phyloP scores from a whole-genome alignment of 345 rosid genomes.

The Salix dunnii region DNA sequence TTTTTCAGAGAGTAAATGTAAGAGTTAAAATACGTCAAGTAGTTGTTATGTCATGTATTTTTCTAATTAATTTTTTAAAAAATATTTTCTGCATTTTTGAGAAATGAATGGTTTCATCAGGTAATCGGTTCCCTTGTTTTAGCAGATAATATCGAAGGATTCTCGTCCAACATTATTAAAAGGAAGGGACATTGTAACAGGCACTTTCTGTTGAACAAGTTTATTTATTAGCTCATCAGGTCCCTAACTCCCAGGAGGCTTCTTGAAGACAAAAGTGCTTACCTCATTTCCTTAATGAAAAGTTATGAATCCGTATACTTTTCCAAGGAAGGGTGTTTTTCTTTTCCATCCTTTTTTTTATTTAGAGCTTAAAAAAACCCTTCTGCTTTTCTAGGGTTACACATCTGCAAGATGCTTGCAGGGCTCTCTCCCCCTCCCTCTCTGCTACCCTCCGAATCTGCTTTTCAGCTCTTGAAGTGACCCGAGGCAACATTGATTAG shows the following conservation, averaged over 20 bases:
- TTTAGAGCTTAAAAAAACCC: constrained; percentile 26
- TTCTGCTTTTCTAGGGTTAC: constrained; percentile 39
- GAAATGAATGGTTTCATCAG: too few relatives aligned
- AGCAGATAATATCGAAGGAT: too few relatives aligned
- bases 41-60: too few relatives aligned
- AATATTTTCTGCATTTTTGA: too few relatives aligned
- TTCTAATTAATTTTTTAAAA: too few relatives aligned
- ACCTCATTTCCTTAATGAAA: constrained; percentile 39
- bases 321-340: constrained; percentile 14
- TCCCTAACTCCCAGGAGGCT: constrained; percentile 49
- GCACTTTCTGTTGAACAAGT: constrained; percentile 26
- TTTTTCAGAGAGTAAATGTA: too few relatives aligned
- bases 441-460: constrained; percentile 33
- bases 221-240: constrained; percentile 8
- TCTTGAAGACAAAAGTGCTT: constrained; percentile 53
- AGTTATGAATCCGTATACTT: constrained; percentile 50
- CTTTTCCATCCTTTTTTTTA: not conserved
- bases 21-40: too few relatives aligned
- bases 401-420: constrained; percentile 48
- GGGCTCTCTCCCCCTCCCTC: not conserved
- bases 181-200: constrained; percentile 32
- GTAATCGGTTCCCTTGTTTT: too few relatives aligned
- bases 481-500: constrained; percentile 31
- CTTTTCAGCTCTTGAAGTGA: constrained; percentile 42
- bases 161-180: too few relatives aligned